Evolutionary conservation across 106 monocot species (phyloP).

Genomic region (Acanthochlamys bracteata): DNA sequence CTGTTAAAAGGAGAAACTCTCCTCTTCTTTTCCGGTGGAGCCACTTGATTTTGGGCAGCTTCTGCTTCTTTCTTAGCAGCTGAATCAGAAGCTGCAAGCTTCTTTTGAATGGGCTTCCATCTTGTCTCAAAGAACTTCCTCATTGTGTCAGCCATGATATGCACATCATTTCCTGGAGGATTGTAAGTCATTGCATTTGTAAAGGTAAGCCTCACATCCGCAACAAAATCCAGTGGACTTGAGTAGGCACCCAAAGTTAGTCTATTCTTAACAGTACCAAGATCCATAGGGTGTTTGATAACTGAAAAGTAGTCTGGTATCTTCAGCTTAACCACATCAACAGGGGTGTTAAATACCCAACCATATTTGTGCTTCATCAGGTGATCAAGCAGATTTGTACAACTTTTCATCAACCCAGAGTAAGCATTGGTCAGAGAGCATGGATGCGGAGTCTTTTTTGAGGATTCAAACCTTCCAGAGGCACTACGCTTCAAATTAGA

Average conservation of each 20-base stretch:
- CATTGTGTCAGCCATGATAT: slow-evolving; percentile 70
- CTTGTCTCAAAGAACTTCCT: slow-evolving; percentile 69
- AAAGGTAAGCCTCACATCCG: slow-evolving; percentile 92
- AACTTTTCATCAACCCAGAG: slow-evolving; percentile 55
- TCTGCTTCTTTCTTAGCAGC: slow-evolving; percentile 18
- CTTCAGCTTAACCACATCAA: slow-evolving; percentile 70
- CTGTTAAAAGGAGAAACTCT: slow-evolving; percentile 24
- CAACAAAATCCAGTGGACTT: slow-evolving; percentile 52
- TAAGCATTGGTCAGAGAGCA: slow-evolving; percentile 11
- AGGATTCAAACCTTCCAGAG: slow-evolving; percentile 34
- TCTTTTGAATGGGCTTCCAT: slow-evolving; percentile 80
- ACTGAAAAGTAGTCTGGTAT: slow-evolving; percentile 80
- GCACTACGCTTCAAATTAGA: slow-evolving; percentile 22
- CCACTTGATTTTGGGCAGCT: slow-evolving; percentile 16
- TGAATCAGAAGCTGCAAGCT: slow-evolving; percentile 29
- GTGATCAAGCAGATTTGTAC: slow-evolving; percentile 56
- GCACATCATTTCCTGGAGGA: slow-evolving; percentile 65
- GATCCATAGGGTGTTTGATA: slow-evolving; percentile 92
- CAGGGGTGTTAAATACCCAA: slow-evolving; percentile 68
- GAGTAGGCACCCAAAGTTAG: slow-evolving; percentile 49
- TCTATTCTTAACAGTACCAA: slow-evolving; percentile 74
- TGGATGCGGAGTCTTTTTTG: slow-evolving; percentile 17
- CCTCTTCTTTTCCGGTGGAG: slow-evolving; percentile 43
- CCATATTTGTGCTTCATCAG: slow-evolving; percentile 55
- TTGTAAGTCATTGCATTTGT: slow-evolving; percentile 89